phyloP scores from a whole-genome alignment of 441 rosid genomes.

The Flueggea neowawraea region DNA sequence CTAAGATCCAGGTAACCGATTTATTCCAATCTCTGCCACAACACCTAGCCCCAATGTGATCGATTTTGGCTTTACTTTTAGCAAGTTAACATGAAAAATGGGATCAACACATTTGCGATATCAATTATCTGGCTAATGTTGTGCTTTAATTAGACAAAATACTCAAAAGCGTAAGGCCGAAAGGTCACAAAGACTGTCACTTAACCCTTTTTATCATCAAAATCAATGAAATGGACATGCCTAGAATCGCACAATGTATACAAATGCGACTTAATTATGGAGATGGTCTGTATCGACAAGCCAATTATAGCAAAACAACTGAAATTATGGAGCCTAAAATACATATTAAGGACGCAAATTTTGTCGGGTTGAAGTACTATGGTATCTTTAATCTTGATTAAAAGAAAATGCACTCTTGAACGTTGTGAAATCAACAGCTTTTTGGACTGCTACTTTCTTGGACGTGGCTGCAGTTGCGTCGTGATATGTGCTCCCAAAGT shows the following conservation, averaged over 20 bases:
- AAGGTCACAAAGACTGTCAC: not conserved
- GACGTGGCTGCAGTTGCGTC: constrained; percentile 15
- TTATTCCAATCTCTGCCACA: too few species aligned
- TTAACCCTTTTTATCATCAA: too few species aligned
- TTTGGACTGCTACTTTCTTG: not conserved
- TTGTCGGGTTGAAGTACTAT: constrained; percentile 1
- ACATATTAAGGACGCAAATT: constrained; percentile 1
- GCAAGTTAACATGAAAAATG: too few species aligned
- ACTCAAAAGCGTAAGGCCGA: not conserved
- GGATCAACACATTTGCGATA: too few species aligned
- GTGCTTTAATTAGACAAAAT: constrained; percentile 16
- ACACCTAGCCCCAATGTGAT: too few species aligned
- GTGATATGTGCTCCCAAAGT: constrained; percentile 4
- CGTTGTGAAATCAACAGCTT: not conserved
- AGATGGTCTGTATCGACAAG: not conserved
- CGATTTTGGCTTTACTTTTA: too few species aligned
- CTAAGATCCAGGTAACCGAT: too few species aligned
- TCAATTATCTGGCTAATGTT: not conserved
- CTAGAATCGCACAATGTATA: not conserved
- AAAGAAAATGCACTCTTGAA: not conserved
- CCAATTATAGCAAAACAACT: constrained; percentile 2
- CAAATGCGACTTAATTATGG: not conserved
- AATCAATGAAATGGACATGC: not conserved
- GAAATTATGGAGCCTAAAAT: not conserved
- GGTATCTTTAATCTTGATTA: constrained; percentile 3